Evolutionary conservation across 139 green algal genomes (phyloP).

Genomic region (Klebsormidium nitens): DNA sequence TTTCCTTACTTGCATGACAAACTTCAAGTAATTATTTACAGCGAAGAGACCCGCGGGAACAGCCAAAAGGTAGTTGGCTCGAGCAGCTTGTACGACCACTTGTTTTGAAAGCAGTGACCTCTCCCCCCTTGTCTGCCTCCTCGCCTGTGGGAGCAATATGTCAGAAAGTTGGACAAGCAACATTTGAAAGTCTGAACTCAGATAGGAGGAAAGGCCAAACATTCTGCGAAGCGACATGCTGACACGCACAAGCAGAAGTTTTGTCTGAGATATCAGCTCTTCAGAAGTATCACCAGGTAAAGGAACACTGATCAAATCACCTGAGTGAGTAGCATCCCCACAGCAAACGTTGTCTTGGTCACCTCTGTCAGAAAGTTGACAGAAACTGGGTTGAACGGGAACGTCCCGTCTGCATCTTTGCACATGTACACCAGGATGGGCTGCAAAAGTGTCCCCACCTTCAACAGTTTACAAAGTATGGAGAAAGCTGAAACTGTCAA

Average conservation of each 20-base stretch:
- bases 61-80: slow-evolving; percentile 71
- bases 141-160: too few relatives aligned
- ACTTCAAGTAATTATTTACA: slow-evolving; percentile 96
- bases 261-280: background rate
- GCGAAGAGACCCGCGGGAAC: slow-evolving; percentile 84
- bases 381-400: slow-evolving; percentile 78
- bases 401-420: slow-evolving; percentile 83
- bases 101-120: slow-evolving; percentile 38
- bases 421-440: slow-evolving; percentile 92
- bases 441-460: too few relatives aligned
- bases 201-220: too few relatives aligned
- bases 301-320: slow-evolving; percentile 4
- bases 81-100: slow-evolving; percentile 22
- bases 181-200: too few relatives aligned
- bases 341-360: slow-evolving; percentile 78
- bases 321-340: slow-evolving; percentile 64
- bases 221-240: background rate
- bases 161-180: too few relatives aligned
- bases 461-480: too few relatives aligned
- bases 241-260: background rate
- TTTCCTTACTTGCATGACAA: slow-evolving; percentile 72
- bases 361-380: slow-evolving; percentile 91
- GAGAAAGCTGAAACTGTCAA: too few relatives aligned
- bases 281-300: background rate
- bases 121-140: slow-evolving; percentile 7